phyloP scores from a whole-genome alignment of 768 basidiomycete species.

The Russula emetica region DNA sequence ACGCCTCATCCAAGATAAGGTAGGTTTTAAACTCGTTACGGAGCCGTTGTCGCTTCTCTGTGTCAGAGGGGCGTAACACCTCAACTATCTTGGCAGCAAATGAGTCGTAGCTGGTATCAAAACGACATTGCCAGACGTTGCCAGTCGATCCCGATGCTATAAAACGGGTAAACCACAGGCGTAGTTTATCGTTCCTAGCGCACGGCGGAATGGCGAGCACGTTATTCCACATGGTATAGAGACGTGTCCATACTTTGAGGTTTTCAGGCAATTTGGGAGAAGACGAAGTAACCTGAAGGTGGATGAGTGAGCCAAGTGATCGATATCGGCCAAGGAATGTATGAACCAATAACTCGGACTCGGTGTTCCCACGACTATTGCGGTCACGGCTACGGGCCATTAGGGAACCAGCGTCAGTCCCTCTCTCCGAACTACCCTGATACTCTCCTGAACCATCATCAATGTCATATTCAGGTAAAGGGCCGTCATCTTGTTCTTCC shows the following conservation, averaged over 20 bases:
- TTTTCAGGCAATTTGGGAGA: not conserved
- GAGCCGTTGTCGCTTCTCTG: not conserved
- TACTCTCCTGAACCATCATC: too few relatives aligned
- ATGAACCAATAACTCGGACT: not conserved
- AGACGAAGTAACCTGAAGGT: not conserved
- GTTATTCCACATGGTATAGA: not conserved
- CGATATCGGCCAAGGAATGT: not conserved
- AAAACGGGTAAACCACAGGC: not conserved
- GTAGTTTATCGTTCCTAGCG: not conserved
- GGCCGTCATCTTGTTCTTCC: too few relatives aligned
- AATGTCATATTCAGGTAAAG: too few relatives aligned
- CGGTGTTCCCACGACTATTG: not conserved
- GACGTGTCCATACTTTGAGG: not conserved
- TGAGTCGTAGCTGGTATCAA: not conserved
- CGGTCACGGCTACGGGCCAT: not conserved
- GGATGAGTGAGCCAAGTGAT: not conserved
- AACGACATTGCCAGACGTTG: slow-evolving; percentile 4
- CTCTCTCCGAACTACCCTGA: too few relatives aligned
- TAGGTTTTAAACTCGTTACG: not conserved
- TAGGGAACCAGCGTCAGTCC: slow-evolving; percentile 6
- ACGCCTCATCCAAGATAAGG: not conserved
- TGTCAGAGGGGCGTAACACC: not conserved
- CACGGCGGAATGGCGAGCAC: not conserved
- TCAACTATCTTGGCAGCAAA: not conserved
- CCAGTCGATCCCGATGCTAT: not conserved